Percentiles rank a stretch among this genome's conserved stretches.
Evolutionary conservation across 2,329 filamentous ascomycete genomes (phyloP).

Genomic region (Fusarium brevicatenulatum): DNA sequence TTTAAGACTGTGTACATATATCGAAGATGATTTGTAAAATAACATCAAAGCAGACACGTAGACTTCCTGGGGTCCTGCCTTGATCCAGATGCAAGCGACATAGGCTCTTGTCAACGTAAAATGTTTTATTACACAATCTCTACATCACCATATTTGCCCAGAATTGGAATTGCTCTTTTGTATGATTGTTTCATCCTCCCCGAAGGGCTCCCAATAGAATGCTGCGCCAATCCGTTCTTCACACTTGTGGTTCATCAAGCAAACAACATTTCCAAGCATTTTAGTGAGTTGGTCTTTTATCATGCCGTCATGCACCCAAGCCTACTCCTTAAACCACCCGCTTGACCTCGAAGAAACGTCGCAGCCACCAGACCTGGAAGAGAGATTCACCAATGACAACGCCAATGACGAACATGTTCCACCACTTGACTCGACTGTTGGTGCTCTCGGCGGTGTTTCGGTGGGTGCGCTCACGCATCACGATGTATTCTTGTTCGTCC

Average conservation of each 20-base stretch:
- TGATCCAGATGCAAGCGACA: background rate
- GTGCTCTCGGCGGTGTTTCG: constrained; percentile 99
- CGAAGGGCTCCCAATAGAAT: constrained; percentile 23
- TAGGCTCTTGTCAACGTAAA: constrained; percentile 22
- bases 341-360: constrained; percentile 95
- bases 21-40: background rate
- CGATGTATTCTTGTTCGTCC: constrained; percentile 97
- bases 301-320: constrained; percentile 2
- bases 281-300: constrained; percentile 3
- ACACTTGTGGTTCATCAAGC: constrained; percentile 26
- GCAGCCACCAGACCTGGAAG: constrained; percentile 99
- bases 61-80: background rate
- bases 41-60: background rate
- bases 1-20: background rate
- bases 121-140: constrained; percentile 35
- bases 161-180: constrained; percentile 25
- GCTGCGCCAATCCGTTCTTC: constrained; percentile 38
- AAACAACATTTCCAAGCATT: constrained; percentile 21
- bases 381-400: constrained; percentile 90
- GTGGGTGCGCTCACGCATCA: constrained; percentile 94
- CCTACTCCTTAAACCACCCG: constrained; percentile 63
- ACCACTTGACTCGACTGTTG: constrained; percentile 98
- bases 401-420: constrained; percentile 95
- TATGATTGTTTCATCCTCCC: constrained; percentile 31
- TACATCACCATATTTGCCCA: constrained; percentile 36